phyloP scores from a whole-genome alignment of 139 green algal species.

The Chlamydomonas applanata region DNA sequence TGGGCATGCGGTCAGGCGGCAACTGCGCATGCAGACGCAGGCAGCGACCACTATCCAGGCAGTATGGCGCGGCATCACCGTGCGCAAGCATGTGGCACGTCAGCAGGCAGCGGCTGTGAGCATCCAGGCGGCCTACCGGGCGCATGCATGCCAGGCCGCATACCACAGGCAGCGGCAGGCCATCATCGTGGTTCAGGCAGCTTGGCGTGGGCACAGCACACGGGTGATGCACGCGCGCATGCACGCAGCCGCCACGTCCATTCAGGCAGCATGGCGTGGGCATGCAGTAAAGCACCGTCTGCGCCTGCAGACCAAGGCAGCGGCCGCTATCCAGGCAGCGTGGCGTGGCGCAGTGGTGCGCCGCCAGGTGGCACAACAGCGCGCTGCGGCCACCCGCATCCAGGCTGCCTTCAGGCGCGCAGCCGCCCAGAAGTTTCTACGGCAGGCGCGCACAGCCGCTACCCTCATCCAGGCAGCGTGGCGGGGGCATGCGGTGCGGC shows the following conservation, averaged over 20 bases:
- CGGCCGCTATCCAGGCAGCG: no score
- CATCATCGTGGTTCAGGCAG: slow-evolving; percentile 23
- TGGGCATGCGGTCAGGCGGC: neutral
- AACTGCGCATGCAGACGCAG: slow-evolving; percentile 15
- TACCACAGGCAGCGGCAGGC: no score
- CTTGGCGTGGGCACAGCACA: slow-evolving; percentile 1
- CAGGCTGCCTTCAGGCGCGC: slow-evolving; percentile 30
- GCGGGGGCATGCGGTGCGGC: slow-evolving; percentile 10
- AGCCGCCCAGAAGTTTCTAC: slow-evolving; percentile 14
- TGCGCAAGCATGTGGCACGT: no score
- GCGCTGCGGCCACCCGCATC: slow-evolving; percentile 26
- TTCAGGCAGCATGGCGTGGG: slow-evolving; percentile 27
- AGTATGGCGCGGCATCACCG: neutral
- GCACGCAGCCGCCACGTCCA: slow-evolving; percentile 19
- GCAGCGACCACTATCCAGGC: slow-evolving; percentile 19
- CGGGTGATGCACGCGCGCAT: neutral
- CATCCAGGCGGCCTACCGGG: neutral
- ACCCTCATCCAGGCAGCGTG: slow-evolving; percentile 41
- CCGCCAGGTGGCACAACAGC: neutral
- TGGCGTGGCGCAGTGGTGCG: neutral
- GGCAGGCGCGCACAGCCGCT: slow-evolving; percentile 3
- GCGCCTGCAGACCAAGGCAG: no score
- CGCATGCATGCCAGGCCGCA: no score
- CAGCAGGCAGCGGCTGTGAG: neutral
- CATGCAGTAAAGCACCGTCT: neutral